A percentile compares a stretch with the other conserved stretches of the same genome.
These are phyloP conservation scores for Kodamaea kakaduensis DNA, from an alignment of 805 yeast species.

Conservation along the genomic window DNA sequence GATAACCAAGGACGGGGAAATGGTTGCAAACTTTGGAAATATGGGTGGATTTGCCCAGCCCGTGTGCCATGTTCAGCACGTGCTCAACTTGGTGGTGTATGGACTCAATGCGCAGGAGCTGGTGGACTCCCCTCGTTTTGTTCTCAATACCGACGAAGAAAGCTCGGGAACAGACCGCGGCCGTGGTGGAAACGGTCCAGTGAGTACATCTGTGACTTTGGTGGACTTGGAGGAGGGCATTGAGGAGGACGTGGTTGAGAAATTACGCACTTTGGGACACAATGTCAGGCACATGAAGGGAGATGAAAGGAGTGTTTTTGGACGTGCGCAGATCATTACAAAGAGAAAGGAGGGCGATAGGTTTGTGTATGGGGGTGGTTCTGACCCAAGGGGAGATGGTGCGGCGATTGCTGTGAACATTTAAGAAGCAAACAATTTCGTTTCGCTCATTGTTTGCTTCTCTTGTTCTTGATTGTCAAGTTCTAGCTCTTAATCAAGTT, in stretches of 20 bases:
- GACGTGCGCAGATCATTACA: conserved; percentile 72
- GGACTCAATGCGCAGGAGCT: conserved; percentile 69
- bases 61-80: conserved; percentile 78
- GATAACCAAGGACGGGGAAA: conserved; percentile 52
- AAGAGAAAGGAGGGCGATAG: conserved; percentile 38
- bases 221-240: conserved; percentile 68
- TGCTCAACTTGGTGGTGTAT: conserved; percentile 58
- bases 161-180: conserved; percentile 44
- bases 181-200: conserved; percentile 62
- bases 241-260: conserved; percentile 39
- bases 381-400: conserved; percentile 85
- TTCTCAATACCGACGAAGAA: conserved; percentile 52
- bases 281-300: conserved; percentile 43
- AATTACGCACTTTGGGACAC: conserved; percentile 55
- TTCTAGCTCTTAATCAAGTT: too few species aligned
- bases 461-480: too few species aligned
- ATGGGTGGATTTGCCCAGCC: conserved; percentile 91
- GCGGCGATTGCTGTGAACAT: conserved; percentile 56
- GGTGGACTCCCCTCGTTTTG: conserved; percentile 70
- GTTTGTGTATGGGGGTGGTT: conserved; percentile 62
- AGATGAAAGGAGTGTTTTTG: conserved; percentile 44
- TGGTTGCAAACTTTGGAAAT: conserved; percentile 73
- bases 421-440: too few species aligned
- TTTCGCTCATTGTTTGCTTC: too few species aligned
- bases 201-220: conserved; percentile 52